phyloP scores from a whole-genome alignment of 345 rosid species.

The Populus euphratica region DNA sequence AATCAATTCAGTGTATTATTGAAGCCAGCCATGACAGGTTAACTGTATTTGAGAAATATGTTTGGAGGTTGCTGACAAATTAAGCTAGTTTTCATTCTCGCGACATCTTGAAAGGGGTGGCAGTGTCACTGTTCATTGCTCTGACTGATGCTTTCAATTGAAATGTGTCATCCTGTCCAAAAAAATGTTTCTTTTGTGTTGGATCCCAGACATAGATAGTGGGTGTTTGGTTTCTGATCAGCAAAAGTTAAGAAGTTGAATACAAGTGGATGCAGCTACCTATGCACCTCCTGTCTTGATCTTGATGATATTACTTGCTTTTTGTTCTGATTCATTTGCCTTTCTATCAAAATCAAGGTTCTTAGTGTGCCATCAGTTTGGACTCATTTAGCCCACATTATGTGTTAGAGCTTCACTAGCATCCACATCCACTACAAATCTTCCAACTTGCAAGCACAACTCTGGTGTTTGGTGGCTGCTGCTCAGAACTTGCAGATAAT shows the following conservation, averaged over 20 bases:
- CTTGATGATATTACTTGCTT: conserved; percentile 46
- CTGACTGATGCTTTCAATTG: conserved; percentile 27
- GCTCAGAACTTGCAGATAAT: background rate
- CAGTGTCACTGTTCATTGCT: conserved; percentile 20
- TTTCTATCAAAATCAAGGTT: conserved; percentile 59
- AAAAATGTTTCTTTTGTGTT: conserved; percentile 24
- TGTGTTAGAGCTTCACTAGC: background rate
- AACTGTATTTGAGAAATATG: conserved; percentile 38
- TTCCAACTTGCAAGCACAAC: background rate
- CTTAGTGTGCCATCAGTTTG: conserved; percentile 30
- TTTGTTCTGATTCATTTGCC: conserved; percentile 86
- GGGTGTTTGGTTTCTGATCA: conserved; percentile 55
- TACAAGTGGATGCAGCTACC: conserved; percentile 63
- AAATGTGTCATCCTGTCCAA: conserved; percentile 26
- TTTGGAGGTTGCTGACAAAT: conserved; percentile 48
- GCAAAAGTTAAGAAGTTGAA: conserved; percentile 62
- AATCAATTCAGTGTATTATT: conserved; percentile 50
- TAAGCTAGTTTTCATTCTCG: conserved; percentile 37
- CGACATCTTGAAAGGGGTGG: conserved; percentile 17
- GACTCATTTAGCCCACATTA: conserved; percentile 23
- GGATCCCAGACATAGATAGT: conserved; percentile 62
- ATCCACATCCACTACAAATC: background rate
- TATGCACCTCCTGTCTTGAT: conserved; percentile 49
- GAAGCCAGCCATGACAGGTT: conserved; percentile 32
- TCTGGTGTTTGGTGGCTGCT: background rate